Percentiles rank a stretch among this genome's conserved stretches.
These are phyloP conservation scores for Salicornia ramosissima DNA, from an alignment of 148 eudicot genomes.

Conservation along the genomic window DNA sequence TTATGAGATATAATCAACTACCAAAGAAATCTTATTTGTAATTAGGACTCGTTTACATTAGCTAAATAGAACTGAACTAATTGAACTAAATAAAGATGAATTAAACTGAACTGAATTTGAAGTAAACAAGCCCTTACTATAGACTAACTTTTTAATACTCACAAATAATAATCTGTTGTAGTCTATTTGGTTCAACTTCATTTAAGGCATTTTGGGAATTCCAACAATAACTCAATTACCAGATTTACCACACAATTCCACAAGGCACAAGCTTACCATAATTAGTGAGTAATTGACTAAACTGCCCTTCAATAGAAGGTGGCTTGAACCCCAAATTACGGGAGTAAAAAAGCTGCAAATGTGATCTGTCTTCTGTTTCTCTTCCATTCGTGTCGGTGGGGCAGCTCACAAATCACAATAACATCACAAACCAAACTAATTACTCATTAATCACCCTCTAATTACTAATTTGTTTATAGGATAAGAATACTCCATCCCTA, in stretches of 20 bases:
- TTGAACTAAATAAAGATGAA: too few relatives aligned
- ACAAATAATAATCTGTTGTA: too few relatives aligned
- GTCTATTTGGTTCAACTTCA: background rate
- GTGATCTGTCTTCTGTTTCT: constrained; percentile 1
- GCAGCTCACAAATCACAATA: background rate
- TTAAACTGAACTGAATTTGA: background rate
- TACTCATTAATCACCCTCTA: background rate
- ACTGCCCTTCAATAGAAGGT: background rate
- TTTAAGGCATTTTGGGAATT: background rate
- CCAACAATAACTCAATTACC: background rate
- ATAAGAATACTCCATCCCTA: background rate
- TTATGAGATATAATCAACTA: too few relatives aligned
- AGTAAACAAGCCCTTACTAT: background rate
- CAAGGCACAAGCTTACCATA: background rate
- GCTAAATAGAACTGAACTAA: too few relatives aligned
- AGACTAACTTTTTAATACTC: too few relatives aligned
- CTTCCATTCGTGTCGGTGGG: constrained; percentile 25
- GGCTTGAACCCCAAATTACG: background rate
- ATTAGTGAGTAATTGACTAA: background rate
- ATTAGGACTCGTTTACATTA: too few relatives aligned
- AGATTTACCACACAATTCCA: background rate
- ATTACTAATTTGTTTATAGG: background rate
- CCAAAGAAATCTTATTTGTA: too few relatives aligned
- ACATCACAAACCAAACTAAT: constrained; percentile 3
- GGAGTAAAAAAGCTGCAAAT: background rate